These are phyloP conservation scores for Lepidopterella palustris DNA, from an alignment of 495 filamentous ascomycete genomes.

Conservation along the genomic window DNA sequence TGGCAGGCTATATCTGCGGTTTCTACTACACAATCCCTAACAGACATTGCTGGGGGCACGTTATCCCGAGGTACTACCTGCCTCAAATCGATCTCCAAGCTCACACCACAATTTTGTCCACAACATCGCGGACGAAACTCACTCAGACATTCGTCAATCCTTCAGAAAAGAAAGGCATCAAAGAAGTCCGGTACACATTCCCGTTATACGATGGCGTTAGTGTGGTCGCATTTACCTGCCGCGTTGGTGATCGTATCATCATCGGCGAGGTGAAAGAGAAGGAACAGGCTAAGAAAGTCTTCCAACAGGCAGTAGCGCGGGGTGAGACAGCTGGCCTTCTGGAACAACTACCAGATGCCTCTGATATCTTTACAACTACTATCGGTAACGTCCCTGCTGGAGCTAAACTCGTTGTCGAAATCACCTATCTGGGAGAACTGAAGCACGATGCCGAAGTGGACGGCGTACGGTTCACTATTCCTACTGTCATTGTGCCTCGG, in stretches of 20 bases:
- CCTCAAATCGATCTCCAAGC: slow-evolving; percentile 46
- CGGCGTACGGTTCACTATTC: slow-evolving; percentile 62
- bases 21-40: slow-evolving; percentile 7
- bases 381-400: slow-evolving; percentile 57
- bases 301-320: slow-evolving; percentile 48
- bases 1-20: slow-evolving; percentile 8
- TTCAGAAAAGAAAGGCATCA: slow-evolving; percentile 37
- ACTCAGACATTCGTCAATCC: slow-evolving; percentile 58
- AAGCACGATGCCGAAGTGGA: slow-evolving; percentile 58
- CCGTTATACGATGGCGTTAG: slow-evolving; percentile 63
- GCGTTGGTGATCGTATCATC: slow-evolving; percentile 46
- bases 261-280: slow-evolving; percentile 58
- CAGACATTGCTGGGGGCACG: not conserved
- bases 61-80: slow-evolving; percentile 36
- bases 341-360: slow-evolving; percentile 49
- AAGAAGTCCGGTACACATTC: slow-evolving; percentile 54
- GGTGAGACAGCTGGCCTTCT: slow-evolving; percentile 57
- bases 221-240: slow-evolving; percentile 55
- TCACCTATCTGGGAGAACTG: slow-evolving; percentile 60
- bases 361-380: slow-evolving; percentile 58
- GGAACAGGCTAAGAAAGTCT: slow-evolving; percentile 47
- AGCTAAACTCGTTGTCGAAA: slow-evolving; percentile 47
- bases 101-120: slow-evolving; percentile 48
- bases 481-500: slow-evolving; percentile 56
- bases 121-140: slow-evolving; percentile 50